phyloP scores from a whole-genome alignment of 192 early-diverging fungal species.

The Umbelopsis vinacea region DNA sequence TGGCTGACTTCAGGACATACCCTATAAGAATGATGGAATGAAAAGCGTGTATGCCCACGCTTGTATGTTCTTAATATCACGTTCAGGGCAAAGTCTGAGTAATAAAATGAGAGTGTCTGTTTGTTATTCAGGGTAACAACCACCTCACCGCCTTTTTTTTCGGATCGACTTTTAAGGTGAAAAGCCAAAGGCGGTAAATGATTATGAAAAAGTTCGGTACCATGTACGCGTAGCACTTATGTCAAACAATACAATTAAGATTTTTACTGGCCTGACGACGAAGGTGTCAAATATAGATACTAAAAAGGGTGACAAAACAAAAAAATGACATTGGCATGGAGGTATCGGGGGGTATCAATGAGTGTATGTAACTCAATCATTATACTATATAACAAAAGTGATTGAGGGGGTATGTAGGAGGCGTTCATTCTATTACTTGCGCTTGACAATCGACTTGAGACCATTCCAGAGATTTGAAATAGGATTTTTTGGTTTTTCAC shows the following conservation, averaged over 20 bases:
- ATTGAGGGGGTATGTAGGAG: neutral
- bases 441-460: neutral
- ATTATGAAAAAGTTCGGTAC: neutral
- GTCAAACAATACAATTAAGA: slow-evolving; percentile 8
- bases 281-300: neutral
- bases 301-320: neutral
- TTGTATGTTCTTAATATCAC: no score
- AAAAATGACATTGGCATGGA: neutral
- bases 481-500: neutral
- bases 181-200: neutral
- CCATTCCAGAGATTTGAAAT: neutral
- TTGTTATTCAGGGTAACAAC: no score
- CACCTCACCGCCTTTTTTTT: no score
- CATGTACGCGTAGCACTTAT: neutral
- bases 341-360: neutral
- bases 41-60: no score
- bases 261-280: neutral
- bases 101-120: no score
- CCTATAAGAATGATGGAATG: no score
- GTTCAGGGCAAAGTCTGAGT: no score
- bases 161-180: no score
- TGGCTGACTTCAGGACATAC: no score
- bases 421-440: neutral
- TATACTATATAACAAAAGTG: neutral
- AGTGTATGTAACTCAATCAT: neutral